A percentile compares a stretch with the other conserved stretches of the same genome.
Evolutionary conservation across 148 eudicot species (phyloP).

Genomic region (Dianthus caryophyllus): DNA sequence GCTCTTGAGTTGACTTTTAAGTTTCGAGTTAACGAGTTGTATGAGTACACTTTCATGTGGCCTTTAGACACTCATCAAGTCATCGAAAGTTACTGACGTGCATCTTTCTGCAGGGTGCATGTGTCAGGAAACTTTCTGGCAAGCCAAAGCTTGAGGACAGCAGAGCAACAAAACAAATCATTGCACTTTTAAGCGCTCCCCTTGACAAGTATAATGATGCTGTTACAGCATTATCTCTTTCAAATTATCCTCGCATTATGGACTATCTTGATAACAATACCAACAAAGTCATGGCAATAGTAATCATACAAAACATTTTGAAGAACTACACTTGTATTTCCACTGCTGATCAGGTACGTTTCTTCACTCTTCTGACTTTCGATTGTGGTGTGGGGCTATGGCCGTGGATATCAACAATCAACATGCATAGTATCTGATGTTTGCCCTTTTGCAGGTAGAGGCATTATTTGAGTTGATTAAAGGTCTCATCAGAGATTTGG

Average conservation of each 20-base stretch:
- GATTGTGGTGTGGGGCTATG: not conserved
- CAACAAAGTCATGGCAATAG: conserved; percentile 97
- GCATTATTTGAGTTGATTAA: conserved; percentile 86
- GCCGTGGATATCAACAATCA: not conserved
- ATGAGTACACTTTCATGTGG: not conserved
- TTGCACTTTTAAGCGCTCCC: conserved; percentile 97
- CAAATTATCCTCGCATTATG: conserved; percentile 97
- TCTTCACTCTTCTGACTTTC: conserved; percentile 1
- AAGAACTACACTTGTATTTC: conserved; percentile 72
- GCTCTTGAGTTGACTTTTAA: not conserved
- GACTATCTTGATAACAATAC: conserved; percentile 90
- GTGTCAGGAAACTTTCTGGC: conserved; percentile 80
- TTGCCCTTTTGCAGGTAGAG: conserved; percentile 64
- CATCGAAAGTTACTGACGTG: not conserved
- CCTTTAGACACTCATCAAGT: not conserved
- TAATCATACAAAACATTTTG: conserved; percentile 87
- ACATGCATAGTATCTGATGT: conserved; percentile 16
- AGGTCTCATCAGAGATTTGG: conserved; percentile 82
- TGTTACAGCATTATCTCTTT: conserved; percentile 86
- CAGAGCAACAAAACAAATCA: conserved; percentile 93
- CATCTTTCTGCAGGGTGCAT: conserved; percentile 69
- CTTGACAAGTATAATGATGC: conserved; percentile 91
- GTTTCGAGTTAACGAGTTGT: conserved; percentile 3
- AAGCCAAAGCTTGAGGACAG: conserved; percentile 85
- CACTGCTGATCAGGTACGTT: conserved; percentile 78